Conservation (phyloP, 371 early-diverging fungal species). For the Rhizopus sp. region DNA sequence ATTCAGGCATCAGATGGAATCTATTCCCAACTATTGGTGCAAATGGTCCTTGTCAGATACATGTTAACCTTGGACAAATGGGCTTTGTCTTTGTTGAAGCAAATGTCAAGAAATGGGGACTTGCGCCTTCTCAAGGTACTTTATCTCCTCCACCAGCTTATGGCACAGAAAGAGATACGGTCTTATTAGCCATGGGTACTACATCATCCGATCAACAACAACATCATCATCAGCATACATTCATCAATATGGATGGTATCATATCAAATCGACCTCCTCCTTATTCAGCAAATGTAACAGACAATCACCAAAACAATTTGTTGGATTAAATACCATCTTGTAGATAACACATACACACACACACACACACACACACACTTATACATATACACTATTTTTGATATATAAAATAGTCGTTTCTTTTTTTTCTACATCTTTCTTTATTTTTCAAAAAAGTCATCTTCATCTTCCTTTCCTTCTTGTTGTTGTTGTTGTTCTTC, state of each 20-base stretch:
- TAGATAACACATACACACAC: slow-evolving; percentile 2
- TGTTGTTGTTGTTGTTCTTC: slow-evolving; percentile 10
- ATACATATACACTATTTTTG: neutral
- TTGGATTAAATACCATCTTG: slow-evolving; percentile 8
- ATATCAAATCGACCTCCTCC: slow-evolving; percentile 12
- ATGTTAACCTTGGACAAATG: slow-evolving; percentile 64
- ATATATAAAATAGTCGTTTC: neutral
- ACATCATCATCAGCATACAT: neutral
- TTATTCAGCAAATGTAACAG: slow-evolving; percentile 9
- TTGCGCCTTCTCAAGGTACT: slow-evolving; percentile 74
- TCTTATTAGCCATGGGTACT: slow-evolving; percentile 32
- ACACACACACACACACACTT: too few species aligned
- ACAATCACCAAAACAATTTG: neutral
- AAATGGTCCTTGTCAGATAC: slow-evolving; percentile 63
- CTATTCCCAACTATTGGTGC: slow-evolving; percentile 69
- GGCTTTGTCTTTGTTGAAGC: slow-evolving; percentile 72
- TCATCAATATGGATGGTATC: slow-evolving; percentile 22
- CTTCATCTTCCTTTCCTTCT: slow-evolving; percentile 16
- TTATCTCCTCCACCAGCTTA: slow-evolving; percentile 70
- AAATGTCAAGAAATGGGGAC: slow-evolving; percentile 84
- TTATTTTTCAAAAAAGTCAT: slow-evolving; percentile 37
- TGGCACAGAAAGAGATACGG: slow-evolving; percentile 56
- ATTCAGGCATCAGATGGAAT: slow-evolving; percentile 55
- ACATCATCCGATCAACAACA: slow-evolving; percentile 1
- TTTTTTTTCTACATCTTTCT: neutral